Base-by-base conservation (phyloP, 2,329 filamentous ascomycete species). In the Alternaria postmessia region DNA sequence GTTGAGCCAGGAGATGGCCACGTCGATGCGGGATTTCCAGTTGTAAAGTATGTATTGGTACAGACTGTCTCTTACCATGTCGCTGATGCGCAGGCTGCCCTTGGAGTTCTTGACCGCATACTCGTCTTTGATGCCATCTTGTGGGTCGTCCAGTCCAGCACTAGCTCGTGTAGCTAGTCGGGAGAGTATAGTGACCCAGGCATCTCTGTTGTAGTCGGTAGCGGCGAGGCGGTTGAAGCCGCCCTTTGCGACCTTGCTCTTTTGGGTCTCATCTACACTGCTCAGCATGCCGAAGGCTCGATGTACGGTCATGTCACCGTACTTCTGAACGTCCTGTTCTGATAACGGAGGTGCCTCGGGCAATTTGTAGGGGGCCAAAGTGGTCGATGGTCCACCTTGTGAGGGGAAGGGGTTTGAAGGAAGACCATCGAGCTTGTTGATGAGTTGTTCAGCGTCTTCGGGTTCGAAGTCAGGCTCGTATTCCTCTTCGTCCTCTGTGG, bases 1-100 rank as follows among this genome's bases (percentile, higher is more conserved):
- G 70, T 91, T 96, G 16, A 99, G 85, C 95, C 95, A 99, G 7
- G 90, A 89, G 52, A 98, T 93, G 1, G 93, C 94, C 22, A 95
- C 87, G 68, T 96, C 94, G 64, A 98, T 94, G 43, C 95, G 89
- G 63, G 87, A 89, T 55, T 94, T 89, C 80, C 97, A 99, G 75
- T 98, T 94, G 65, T 96, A 93, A 64, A 98, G 87, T 48, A 98
- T 87, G 76, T 96, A 97, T 54, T 87, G 85, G 78, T 93, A 95
- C 2, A 99, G 82, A 7, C 88, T 85, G 68, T 96, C 91, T 53
- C 95, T 88, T 66, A 98, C 93, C 6, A 85, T 85, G 71, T 91
- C 86, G 68, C 86, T 85, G 26, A 93, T 85, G 54, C 80, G 84
- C 66, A 77, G 72, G 66, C 74, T 68, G 51, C 70, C 69, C 41